Base-by-base conservation (phyloP, 2,329 filamentous ascomycete species). In the Gyromitra esculenta region DNA sequence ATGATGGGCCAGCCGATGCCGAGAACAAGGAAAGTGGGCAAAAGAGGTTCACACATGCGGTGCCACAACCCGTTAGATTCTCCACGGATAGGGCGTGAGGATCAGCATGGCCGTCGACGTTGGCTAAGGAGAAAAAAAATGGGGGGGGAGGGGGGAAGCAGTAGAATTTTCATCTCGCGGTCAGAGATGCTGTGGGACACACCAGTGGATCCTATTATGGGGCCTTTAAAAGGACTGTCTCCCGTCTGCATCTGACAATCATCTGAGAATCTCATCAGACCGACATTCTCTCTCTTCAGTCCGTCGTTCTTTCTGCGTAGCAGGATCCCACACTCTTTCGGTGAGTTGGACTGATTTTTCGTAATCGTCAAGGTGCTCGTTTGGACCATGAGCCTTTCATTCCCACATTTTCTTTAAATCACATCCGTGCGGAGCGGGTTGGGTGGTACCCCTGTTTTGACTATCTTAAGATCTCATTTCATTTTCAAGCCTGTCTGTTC, bases 401-500 rank as follows among this genome's bases (percentile, higher is more conserved):
- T 57, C 60, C 31, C 54, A 39, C 25, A 39, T 25, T 63, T 48
- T 35, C 54, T 48, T 68, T 21, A 13, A 31, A 11, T 45, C 48
- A 9, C 57, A 71, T 56, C 63, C 56, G 71, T 70, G 64, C 50
- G 37, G 43, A n/a, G 57, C 48, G 48, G 57, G 43, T 63, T 31
- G 57, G 43, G 31, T 15, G 31, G 48, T 25, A 21, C 56, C 71
- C 57, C 59, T 41, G 41, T 62, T 25, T 69, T 31, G 35, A n/a
- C 37, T 63, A 63, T 56, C 68, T 64, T 63, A 37, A 35, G 52
- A 21, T 45, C 65, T 70, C 64, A 75, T 75, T 70, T 75, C 65
- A 59, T 59, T 69, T 60, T 50, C 48, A n/a, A 25, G n/a, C 11
- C 25, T 18, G 39, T 6, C 69, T 41, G 21, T 45, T 48, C n/a